phyloP scores from a whole-genome alignment of 768 basidiomycete species.

The Boletus rubropictus region DNA sequence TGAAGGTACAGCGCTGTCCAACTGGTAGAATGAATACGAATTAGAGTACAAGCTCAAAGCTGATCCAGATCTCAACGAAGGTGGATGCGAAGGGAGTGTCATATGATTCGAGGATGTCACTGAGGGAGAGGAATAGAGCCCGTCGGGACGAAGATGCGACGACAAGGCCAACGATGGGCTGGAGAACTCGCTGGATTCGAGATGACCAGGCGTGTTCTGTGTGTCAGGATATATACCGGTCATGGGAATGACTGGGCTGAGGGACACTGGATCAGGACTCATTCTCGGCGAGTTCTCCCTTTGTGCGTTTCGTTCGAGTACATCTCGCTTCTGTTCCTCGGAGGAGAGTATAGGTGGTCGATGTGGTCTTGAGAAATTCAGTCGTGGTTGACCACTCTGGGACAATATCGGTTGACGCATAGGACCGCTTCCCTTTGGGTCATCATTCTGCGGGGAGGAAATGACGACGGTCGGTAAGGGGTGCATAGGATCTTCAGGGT shows the following conservation, averaged over 20 bases:
- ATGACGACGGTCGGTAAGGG: conserved; percentile 50
- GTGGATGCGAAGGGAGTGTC: conserved; percentile 30
- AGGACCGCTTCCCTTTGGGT: conserved; percentile 17
- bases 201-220: neutral
- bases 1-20: conserved; percentile 43
- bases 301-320: conserved; percentile 55
- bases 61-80: conserved; percentile 34
- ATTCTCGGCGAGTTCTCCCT: conserved; percentile 32
- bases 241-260: conserved; percentile 17
- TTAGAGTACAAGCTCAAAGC: conserved; percentile 48
- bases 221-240: conserved; percentile 17
- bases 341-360: conserved; percentile 39
- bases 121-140: conserved; percentile 13
- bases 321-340: conserved; percentile 37
- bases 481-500: conserved; percentile 14
- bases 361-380: conserved; percentile 64
- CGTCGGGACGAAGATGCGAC: conserved; percentile 18
- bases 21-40: conserved; percentile 60
- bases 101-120: conserved; percentile 5
- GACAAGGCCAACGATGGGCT: neutral
- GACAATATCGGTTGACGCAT: conserved; percentile 39
- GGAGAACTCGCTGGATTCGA: neutral
- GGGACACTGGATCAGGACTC: conserved; percentile 4
- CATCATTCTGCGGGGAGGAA: conserved; percentile 38
- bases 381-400: conserved; percentile 28